Base-by-base conservation (phyloP, 495 filamentous ascomycete species). In the Aspergillus baeticus region DNA sequence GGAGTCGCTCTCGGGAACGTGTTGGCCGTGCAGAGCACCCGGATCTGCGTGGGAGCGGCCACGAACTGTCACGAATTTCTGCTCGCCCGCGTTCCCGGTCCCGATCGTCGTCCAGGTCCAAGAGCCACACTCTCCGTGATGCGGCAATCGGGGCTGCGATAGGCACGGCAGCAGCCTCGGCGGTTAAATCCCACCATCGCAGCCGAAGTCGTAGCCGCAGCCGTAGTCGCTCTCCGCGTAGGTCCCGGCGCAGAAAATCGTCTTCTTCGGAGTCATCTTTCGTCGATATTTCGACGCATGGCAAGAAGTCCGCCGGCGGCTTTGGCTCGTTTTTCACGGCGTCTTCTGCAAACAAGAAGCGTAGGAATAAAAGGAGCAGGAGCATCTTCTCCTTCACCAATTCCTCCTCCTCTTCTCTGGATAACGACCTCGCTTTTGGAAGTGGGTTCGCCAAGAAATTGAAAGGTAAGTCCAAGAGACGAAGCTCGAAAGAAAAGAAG, bases 311-410 rank as follows among this genome's bases (percentile, higher is more conserved):
- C 18, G 56, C 62, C 26, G 56, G 62, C 43, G 68, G 69, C 0
- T 65, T 77, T 37, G 64, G 58, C 58, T 76, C 72, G 11, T 79
- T 83, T 65, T 84, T 84, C 59, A 69, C 74, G 3, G 64, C 80
- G 0, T 70, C 75, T 4, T 79, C 80, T 0, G 76, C 75, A 21
- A 77, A 81, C 49, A 73, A 70, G 47, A 76, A 71, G 51, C 60
- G 67, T 17, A 65, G 65, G 10, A 63, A 68, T 18, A 79, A 77
- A 52, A 75, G 74, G 62, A 56, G 65, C 3, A 69, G 68, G 33
- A 78, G 83, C 22, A 82, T 88, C 60, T 87, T 87, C 69, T 79
- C 71, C 42, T 83, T 86, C 61, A 75, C 77, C 29, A 83, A 83
- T 59, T 78, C 73, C 1, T 87, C 84, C 6, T 81, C 81, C 2